Conservation (phyloP, 2,329 filamentous ascomycete species). For the Cytospora mali region DNA sequence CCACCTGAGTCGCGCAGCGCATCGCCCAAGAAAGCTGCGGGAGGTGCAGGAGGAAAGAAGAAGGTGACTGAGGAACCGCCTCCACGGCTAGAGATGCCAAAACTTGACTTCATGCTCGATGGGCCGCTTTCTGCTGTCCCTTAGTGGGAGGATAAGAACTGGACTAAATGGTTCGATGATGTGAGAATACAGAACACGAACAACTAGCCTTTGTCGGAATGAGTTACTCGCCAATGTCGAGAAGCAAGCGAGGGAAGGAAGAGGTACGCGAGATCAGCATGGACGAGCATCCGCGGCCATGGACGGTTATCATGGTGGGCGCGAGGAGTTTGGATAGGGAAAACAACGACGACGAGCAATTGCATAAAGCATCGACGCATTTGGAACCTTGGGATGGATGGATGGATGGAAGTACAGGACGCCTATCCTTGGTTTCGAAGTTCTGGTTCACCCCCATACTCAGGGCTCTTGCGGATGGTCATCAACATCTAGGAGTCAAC, state of each 20-base stretch:
- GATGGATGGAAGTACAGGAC: slow-evolving; percentile 4
- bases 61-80: slow-evolving; percentile 55
- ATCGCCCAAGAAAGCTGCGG: slow-evolving; percentile 46
- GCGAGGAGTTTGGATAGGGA: slow-evolving; percentile 15
- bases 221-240: neutral
- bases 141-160: slow-evolving; percentile 34
- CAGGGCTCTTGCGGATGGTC: slow-evolving; percentile 7
- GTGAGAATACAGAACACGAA: slow-evolving; percentile 5
- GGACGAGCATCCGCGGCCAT: neutral
- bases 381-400: slow-evolving; percentile 6
- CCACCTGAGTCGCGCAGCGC: slow-evolving; percentile 46
- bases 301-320: neutral
- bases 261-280: neutral
- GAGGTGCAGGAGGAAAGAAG: slow-evolving; percentile 41
- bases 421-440: slow-evolving; percentile 12
- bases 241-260: neutral
- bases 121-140: slow-evolving; percentile 26
- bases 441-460: neutral
- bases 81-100: slow-evolving; percentile 64
- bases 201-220: neutral
- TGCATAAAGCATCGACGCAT: slow-evolving; percentile 8
- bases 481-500: slow-evolving; percentile 2
- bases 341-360: slow-evolving; percentile 14
- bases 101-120: slow-evolving; percentile 53
- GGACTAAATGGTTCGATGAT: slow-evolving; percentile 35